Base-by-base conservation (phyloP, 257 asterid genomes). In the Jacaranda mimosifolia region DNA sequence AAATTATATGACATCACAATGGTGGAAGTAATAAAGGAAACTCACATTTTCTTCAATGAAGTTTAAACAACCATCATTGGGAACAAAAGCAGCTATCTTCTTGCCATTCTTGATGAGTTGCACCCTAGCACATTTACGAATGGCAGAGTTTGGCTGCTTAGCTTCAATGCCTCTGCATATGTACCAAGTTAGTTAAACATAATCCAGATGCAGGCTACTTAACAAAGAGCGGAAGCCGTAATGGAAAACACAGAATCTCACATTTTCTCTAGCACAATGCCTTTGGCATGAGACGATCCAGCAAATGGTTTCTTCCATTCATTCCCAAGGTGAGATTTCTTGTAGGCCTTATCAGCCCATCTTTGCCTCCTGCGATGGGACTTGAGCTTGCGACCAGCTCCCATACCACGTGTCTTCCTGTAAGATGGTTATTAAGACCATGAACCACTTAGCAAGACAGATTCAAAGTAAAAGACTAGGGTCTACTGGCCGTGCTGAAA, bases 301-400 rank as follows among this genome's bases (percentile, higher is more conserved):
- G 96, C 95, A 76, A 90, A 90, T 15, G 91, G 96, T 26, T 90
- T 90, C 71, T 88, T 88, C 95, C 93, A 90, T 66, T 88, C 95
- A 35, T 90, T 90, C 5, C 95, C 32, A 26, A 26, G 32, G 32
- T 26, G 32, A 26, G 32, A 26, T 26, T 26, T 26, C 32, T 26
- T 26, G 32, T 26, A 26, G 32, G 32, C 32, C 32, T 26, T 26
- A 2, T 26, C 32, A 26, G 32, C 32, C 32, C 32, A 26, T 26
- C 32, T 26, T 26, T 26, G 32, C 32, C 32, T 26, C 32, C 32
- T 26, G 2, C 32, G 32, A 2, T 26, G 32, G 32, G 32, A 26
- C 32, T 26, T 26, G 32, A 26, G 32, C 32, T 26, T 26, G 68
- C 95, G 94, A 26, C 89, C 92, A 83, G 94, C 92, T 88, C 92